Base-by-base conservation (phyloP, 495 filamentous ascomycete species). In the Physcia stellaris region DNA sequence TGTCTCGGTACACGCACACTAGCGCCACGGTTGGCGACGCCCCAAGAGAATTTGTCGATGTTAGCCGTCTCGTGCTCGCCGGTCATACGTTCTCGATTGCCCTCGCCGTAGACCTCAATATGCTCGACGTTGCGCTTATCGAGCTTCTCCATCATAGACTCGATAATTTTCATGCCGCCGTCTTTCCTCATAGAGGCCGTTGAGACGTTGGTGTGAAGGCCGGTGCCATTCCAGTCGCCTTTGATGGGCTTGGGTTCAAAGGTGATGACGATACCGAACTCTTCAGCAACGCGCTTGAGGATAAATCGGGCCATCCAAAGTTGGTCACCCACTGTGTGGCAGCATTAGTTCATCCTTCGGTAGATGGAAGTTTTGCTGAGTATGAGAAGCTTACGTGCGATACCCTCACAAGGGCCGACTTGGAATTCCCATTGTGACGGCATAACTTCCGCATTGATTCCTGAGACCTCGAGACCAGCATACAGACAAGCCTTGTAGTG, bases 371-470 rank as follows among this genome's bases (percentile, higher is more conserved):
- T n/a, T n/a, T n/a, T n/a, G n/a, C n/a, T n/a, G n/a, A n/a, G n/a
- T n/a, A n/a, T 24, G 22, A 23, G 39, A 35, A 31, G 69, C 70
- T 60, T 60, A 81, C 78, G 66, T 57, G 84, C 75, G 56, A 98
- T 96, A 34, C 90, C 90, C 28, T 67, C 56, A 67, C 88, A 94
- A 47, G 92, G 92, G 45, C 92, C 90, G 54, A 98, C 82, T 63
- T 98, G 90, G 80, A 86, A 96, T 67, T 98, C 90, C 90, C 90
- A 98, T 62, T 98, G 90, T 43, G 82, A 86, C 40, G 90, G 86
- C 78, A 94, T 88, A 57, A 98, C 90, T 76, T 98, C 90, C 35
- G 90, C 90, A 66, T 98, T 98, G 68, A 88, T 94, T 63, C 90
- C 90, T 23, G 90, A 94, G 64, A 98, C 94, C 54, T 86, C 79